A percentile compares a stretch with the other conserved stretches of the same genome.
phyloP scores from a whole-genome alignment of 148 eudicot genomes.

The Vaccinium macrocarpon region DNA sequence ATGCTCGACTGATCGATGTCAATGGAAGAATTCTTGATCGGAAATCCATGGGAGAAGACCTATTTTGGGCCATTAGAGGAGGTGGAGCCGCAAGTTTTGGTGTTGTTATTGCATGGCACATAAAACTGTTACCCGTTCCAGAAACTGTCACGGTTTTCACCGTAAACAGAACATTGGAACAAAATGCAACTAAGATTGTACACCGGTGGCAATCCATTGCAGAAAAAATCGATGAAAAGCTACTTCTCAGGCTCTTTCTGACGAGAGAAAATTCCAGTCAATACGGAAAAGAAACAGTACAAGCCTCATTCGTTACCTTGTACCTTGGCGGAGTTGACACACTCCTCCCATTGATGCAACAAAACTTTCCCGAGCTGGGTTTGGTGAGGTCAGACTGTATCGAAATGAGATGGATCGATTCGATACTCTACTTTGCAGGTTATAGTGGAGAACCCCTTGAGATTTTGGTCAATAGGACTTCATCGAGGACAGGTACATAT shows the following conservation, averaged over 20 bases:
- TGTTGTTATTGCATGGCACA: neutral
- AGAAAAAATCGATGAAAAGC: neutral
- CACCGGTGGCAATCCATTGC: constrained; percentile 14
- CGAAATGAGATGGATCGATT: constrained; percentile 14
- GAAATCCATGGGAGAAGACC: constrained; percentile 13
- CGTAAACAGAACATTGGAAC: neutral
- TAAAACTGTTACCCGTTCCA: neutral
- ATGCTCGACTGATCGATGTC: constrained; percentile 5
- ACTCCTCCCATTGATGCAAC: constrained; percentile 11
- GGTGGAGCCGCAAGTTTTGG: constrained; percentile 16
- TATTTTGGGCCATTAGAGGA: constrained; percentile 19
- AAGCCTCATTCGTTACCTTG: neutral
- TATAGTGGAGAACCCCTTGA: neutral
- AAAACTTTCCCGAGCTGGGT: constrained; percentile 17
- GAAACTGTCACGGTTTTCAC: constrained; percentile 14
- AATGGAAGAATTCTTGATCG: constrained; percentile 11
- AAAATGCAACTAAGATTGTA: neutral
- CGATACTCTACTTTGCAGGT: neutral
- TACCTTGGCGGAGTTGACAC: constrained; percentile 3
- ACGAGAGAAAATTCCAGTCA: neutral
- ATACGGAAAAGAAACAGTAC: neutral
- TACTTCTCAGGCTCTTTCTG: neutral
- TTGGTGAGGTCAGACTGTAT: constrained; percentile 9
- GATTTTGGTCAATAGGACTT: neutral
- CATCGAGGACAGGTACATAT: neutral